Percentiles rank a stretch among this genome's conserved stretches.
phyloP scores from a whole-genome alignment of 768 basidiomycete genomes.

The Suillus subalutaceus region DNA sequence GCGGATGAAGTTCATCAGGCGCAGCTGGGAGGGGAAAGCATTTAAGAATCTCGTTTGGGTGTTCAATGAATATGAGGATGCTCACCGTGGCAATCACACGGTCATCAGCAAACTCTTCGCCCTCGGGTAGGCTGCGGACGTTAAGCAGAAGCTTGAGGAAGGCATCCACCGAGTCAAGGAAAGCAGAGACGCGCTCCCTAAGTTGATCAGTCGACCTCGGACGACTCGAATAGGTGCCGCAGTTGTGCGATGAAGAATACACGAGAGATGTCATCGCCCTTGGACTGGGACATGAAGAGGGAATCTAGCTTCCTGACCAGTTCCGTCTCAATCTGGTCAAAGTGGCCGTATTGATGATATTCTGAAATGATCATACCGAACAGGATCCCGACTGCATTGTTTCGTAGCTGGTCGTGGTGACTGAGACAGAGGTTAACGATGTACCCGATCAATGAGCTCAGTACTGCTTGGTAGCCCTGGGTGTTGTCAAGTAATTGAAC shows the following conservation, averaged over 20 bases:
- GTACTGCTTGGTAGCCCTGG: slow-evolving; percentile 83
- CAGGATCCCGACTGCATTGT: slow-evolving; percentile 88
- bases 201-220: slow-evolving; percentile 80
- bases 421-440: slow-evolving; percentile 93
- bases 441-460: slow-evolving; percentile 84
- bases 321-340: slow-evolving; percentile 90
- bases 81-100: slow-evolving; percentile 87
- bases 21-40: slow-evolving; percentile 49
- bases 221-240: slow-evolving; percentile 84
- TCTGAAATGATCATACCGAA: slow-evolving; percentile 96
- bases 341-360: slow-evolving; percentile 82
- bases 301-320: slow-evolving; percentile 89
- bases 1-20: slow-evolving; percentile 92
- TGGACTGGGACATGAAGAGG: slow-evolving; percentile 91
- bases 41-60: slow-evolving; percentile 13
- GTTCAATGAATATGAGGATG: not conserved
- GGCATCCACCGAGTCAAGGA: slow-evolving; percentile 87
- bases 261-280: slow-evolving; percentile 87
- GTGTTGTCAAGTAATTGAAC: slow-evolving; percentile 6
- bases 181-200: slow-evolving; percentile 73
- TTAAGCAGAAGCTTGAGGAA: slow-evolving; percentile 91
- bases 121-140: slow-evolving; percentile 86
- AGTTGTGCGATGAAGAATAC: slow-evolving; percentile 93
- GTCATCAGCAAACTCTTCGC: slow-evolving; percentile 94
- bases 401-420: slow-evolving; percentile 90